Evolutionary conservation across 768 basidiomycete species (phyloP).

Genomic region (Suillus sp.): DNA sequence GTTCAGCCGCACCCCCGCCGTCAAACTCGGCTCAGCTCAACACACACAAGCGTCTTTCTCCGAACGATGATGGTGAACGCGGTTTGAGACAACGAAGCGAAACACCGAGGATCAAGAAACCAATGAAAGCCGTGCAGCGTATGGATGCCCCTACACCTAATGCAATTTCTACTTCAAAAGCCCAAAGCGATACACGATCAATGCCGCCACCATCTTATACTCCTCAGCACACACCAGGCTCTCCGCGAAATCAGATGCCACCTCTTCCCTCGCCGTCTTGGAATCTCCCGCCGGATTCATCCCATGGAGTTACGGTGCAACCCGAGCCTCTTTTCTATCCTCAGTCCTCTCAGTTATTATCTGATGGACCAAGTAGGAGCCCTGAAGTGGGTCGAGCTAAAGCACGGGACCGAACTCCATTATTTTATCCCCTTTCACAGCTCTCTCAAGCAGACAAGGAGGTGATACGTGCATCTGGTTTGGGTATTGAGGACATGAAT

Average conservation of each 20-base stretch:
- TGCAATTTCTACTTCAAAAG: slow-evolving; percentile 16
- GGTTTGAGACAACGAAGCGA: slow-evolving; percentile 30
- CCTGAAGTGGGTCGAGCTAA: slow-evolving; percentile 5
- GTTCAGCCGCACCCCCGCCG: slow-evolving; percentile 13
- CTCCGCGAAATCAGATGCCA: slow-evolving; percentile 8
- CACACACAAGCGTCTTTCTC: slow-evolving; percentile 25
- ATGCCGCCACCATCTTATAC: slow-evolving; percentile 43
- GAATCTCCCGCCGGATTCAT: slow-evolving; percentile 1
- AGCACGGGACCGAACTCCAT: slow-evolving; percentile 23
- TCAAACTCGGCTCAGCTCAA: slow-evolving; percentile 18
- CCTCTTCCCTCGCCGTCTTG: slow-evolving; percentile 1
- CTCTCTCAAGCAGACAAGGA: slow-evolving; percentile 57
- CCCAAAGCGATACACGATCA: slow-evolving; percentile 29
- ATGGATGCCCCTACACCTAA: slow-evolving; percentile 20
- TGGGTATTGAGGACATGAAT: slow-evolving; percentile 70
- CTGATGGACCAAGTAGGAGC: slow-evolving; percentile 11
- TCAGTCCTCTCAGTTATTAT: slow-evolving; percentile 23
- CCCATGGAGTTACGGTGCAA: slow-evolving; percentile 9
- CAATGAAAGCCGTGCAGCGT: slow-evolving; percentile 40
- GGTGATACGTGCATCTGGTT: slow-evolving; percentile 57
- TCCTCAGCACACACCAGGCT: slow-evolving; percentile 19
- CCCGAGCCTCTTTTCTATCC: slow-evolving; percentile 29
- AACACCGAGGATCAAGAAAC: slow-evolving; percentile 41
- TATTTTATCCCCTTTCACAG: slow-evolving; percentile 59
- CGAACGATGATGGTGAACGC: slow-evolving; percentile 27